These are phyloP conservation scores for Boletus tylopilopsis DNA, from an alignment of 768 basidiomycete species.

Conservation along the genomic window DNA sequence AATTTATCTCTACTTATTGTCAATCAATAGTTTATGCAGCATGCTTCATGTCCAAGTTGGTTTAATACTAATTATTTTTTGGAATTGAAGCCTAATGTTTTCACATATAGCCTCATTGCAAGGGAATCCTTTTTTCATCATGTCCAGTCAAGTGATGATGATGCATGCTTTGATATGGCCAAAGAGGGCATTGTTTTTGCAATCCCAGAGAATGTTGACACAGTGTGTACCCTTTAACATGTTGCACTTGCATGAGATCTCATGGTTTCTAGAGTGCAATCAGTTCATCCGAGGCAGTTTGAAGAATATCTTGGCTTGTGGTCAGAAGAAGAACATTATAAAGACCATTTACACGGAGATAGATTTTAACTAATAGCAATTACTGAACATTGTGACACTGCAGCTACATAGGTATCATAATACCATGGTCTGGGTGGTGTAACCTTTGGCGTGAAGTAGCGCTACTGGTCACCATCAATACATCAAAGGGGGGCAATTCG, in stretches of 20 bases:
- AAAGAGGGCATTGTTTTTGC: conserved; percentile 7
- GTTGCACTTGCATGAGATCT: neutral
- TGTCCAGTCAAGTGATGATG: neutral
- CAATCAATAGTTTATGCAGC: conserved; percentile 21
- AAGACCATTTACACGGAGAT: no score
- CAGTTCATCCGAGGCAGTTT: neutral
- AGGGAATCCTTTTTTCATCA: conserved; percentile 25
- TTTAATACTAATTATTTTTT: neutral
- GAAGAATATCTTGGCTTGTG: no score
- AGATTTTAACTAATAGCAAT: no score
- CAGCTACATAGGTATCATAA: no score
- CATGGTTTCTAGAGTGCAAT: neutral
- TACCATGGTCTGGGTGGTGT: no score
- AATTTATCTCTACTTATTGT: neutral
- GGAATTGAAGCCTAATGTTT: neutral
- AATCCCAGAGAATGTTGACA: neutral
- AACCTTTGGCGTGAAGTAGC: no score
- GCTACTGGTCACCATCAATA: no score
- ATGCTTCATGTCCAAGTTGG: conserved; percentile 30
- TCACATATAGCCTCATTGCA: conserved; percentile 19
- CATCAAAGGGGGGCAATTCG: no score
- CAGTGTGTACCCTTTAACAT: conserved; percentile 1
- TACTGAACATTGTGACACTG: no score
- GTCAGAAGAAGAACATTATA: no score
- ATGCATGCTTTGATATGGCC: neutral